Conservation (phyloP, 148 eudicot species). For the Mesembryanthemum crystallinum region DNA sequence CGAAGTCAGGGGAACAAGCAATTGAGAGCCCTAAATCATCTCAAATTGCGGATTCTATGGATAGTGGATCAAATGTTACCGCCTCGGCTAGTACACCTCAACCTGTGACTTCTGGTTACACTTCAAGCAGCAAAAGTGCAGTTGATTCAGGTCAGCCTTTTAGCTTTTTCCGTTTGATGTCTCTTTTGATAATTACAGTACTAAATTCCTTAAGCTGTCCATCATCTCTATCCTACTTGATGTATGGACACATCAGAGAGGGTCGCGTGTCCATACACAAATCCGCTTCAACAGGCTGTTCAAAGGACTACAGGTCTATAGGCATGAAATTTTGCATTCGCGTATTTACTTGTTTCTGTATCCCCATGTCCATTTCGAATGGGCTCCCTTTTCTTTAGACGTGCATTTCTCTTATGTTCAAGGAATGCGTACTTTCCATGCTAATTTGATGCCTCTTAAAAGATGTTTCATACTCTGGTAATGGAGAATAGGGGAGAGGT, state of each 20-base stretch:
- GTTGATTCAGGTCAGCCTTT: conserved; percentile 35
- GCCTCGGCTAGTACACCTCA: conserved; percentile 1
- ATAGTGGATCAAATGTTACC: background rate
- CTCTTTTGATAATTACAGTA: background rate
- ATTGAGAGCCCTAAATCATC: background rate
- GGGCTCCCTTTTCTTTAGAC: background rate
- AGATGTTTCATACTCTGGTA: background rate
- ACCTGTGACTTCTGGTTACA: background rate
- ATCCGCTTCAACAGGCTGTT: too few species aligned
- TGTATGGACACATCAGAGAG: too few species aligned
- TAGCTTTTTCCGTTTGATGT: background rate
- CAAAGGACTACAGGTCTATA: too few species aligned
- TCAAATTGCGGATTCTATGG: background rate
- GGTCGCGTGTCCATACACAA: too few species aligned
- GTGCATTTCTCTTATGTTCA: background rate
- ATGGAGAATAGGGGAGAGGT: background rate
- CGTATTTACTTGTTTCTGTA: too few species aligned
- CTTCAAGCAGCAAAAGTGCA: conserved; percentile 14
- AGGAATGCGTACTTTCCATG: background rate
- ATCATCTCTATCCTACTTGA: background rate
- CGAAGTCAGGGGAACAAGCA: conserved; percentile 1
- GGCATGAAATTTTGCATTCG: too few species aligned
- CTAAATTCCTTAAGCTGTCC: background rate
- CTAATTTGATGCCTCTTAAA: background rate
- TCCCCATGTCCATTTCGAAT: too few species aligned